A percentile compares a stretch with the other conserved stretches of the same genome.
Conservation (phyloP, 805 yeast species). For the Hanseniaspora singularis region DNA sequence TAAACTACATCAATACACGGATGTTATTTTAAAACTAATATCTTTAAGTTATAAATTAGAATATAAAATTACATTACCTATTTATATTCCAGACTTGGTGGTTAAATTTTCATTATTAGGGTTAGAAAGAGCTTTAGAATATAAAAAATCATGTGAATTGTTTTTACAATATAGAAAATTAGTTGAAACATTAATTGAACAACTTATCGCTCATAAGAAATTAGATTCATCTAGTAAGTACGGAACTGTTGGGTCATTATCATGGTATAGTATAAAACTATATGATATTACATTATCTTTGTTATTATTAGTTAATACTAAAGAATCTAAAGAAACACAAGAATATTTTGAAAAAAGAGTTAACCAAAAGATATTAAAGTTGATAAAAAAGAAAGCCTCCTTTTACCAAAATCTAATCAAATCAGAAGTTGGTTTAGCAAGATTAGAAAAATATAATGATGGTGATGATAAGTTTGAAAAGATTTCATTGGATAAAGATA, state of each 20-base stretch:
- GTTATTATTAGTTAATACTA: slow-evolving; percentile 36
- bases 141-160: slow-evolving; percentile 70
- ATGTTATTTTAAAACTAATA: slow-evolving; percentile 45
- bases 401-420: slow-evolving; percentile 23
- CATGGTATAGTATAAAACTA: slow-evolving; percentile 43
- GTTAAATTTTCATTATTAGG: slow-evolving; percentile 53
- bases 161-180: slow-evolving; percentile 38
- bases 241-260: slow-evolving; percentile 50
- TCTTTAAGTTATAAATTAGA: slow-evolving; percentile 34
- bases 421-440: neutral
- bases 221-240: slow-evolving; percentile 30
- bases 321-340: slow-evolving; percentile 28
- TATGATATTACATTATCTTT: slow-evolving; percentile 50
- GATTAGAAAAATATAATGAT: slow-evolving; percentile 6
- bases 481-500: slow-evolving; percentile 8
- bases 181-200: slow-evolving; percentile 44
- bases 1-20: slow-evolving; percentile 55
- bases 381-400: slow-evolving; percentile 23
- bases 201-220: slow-evolving; percentile 39
- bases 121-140: slow-evolving; percentile 68
- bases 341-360: slow-evolving; percentile 18
- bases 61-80: slow-evolving; percentile 43
- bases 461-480: slow-evolving; percentile 14
- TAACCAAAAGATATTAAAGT: slow-evolving; percentile 24
- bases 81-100: slow-evolving; percentile 49